These are phyloP conservation scores for Endogone sp. DNA, from an alignment of 192 early-diverging fungal species.

Conservation along the genomic window DNA sequence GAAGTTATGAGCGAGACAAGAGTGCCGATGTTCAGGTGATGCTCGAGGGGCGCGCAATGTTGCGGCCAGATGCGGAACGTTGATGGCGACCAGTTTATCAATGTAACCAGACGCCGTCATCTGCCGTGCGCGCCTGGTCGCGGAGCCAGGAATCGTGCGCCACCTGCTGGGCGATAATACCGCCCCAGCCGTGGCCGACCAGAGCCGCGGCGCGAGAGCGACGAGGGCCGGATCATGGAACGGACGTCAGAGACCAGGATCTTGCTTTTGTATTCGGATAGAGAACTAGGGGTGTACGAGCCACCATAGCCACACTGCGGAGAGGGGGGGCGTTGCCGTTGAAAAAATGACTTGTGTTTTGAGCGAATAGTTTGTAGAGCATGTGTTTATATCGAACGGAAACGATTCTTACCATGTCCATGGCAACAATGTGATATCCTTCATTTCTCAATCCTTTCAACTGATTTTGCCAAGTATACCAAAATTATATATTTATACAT, in stretches of 20 bases:
- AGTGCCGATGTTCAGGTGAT: neutral
- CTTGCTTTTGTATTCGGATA: neutral
- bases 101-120: slow-evolving; percentile 10
- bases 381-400: too few species aligned
- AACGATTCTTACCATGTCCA: slow-evolving; percentile 24
- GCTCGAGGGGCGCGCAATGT: neutral
- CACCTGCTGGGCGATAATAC: slow-evolving; percentile 5
- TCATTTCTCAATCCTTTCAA: slow-evolving; percentile 12
- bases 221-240: slow-evolving; percentile 3
- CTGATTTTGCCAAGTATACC: slow-evolving; percentile 16
- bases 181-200: slow-evolving; percentile 12
- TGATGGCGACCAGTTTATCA: slow-evolving; percentile 8
- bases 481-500: too few species aligned
- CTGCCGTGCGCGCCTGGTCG: neutral
- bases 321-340: neutral
- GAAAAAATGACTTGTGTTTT: too few species aligned
- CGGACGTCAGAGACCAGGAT: slow-evolving; percentile 10
- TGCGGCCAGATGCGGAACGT: neutral
- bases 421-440: slow-evolving; percentile 14
- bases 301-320: slow-evolving; percentile 6
- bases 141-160: slow-evolving; percentile 3
- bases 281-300: neutral
- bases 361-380: neutral
- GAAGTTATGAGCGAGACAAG: too few species aligned
- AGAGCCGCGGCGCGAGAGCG: neutral